A percentile compares a stretch with the other conserved stretches of the same genome.
Evolutionary conservation across 768 basidiomycete species (phyloP).

Genomic region (Macrolepiota fuliginosa): DNA sequence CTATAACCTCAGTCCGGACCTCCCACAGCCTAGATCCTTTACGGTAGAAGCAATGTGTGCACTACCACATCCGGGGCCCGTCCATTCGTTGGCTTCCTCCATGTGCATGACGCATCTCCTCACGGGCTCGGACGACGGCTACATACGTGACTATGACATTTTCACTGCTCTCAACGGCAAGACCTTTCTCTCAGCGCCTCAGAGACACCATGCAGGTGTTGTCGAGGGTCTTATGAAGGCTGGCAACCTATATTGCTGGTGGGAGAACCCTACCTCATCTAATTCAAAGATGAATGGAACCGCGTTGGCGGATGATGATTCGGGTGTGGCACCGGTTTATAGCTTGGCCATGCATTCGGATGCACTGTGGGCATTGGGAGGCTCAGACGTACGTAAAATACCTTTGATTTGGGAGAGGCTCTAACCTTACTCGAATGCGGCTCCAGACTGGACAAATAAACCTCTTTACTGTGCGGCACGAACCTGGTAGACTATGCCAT

Average conservation of each 20-base stretch:
- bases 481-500: slow-evolving; percentile 78
- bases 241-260: slow-evolving; percentile 86
- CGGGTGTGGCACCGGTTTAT: slow-evolving; percentile 71
- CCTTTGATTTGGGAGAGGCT: slow-evolving; percentile 7
- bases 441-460: slow-evolving; percentile 85
- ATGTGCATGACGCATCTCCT: slow-evolving; percentile 84
- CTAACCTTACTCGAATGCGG: slow-evolving; percentile 12
- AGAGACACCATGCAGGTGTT: slow-evolving; percentile 84
- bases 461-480: slow-evolving; percentile 89
- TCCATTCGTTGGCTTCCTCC: slow-evolving; percentile 85
- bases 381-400: slow-evolving; percentile 66
- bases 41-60: slow-evolving; percentile 91
- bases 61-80: slow-evolving; percentile 84
- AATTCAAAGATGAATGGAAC: slow-evolving; percentile 26
- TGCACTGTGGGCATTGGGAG: slow-evolving; percentile 89
- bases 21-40: slow-evolving; percentile 53
- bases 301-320: slow-evolving; percentile 43
- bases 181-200: slow-evolving; percentile 82
- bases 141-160: slow-evolving; percentile 89
- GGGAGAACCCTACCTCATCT: slow-evolving; percentile 66
- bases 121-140: slow-evolving; percentile 92
- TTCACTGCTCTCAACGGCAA: slow-evolving; percentile 88
- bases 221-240: slow-evolving; percentile 92
- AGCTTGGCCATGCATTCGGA: slow-evolving; percentile 91
- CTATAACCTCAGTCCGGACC: slow-evolving; percentile 6